Evolutionary conservation across 352 stramenopile genomes (phyloP).

Genomic region (Hyaloperonospora brassicae): DNA sequence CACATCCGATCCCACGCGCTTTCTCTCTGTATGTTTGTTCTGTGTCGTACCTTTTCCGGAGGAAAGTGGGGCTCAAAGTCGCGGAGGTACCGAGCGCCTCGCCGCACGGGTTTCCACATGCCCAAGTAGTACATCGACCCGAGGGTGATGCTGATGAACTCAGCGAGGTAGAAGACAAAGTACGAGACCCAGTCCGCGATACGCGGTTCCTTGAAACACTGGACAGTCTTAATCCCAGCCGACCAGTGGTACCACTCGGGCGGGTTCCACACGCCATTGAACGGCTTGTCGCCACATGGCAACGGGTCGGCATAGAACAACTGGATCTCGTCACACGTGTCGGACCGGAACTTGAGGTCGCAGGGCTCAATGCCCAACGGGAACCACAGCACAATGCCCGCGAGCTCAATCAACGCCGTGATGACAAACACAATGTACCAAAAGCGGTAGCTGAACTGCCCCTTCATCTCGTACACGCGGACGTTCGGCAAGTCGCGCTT

Average conservation of each 20-base stretch:
- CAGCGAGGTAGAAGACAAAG: slow-evolving; percentile 62
- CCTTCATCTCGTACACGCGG: slow-evolving; percentile 72
- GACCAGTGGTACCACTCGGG: slow-evolving; percentile 61
- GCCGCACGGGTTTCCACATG: slow-evolving; percentile 74
- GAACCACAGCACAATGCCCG: slow-evolving; percentile 35
- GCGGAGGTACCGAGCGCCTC: slow-evolving; percentile 51
- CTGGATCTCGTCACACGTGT: slow-evolving; percentile 50
- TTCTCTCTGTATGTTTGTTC: not conserved
- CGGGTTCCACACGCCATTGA: slow-evolving; percentile 67
- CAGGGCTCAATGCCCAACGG: slow-evolving; percentile 49
- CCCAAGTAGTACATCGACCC: slow-evolving; percentile 67
- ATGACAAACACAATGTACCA: slow-evolving; percentile 70
- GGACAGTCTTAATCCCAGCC: slow-evolving; percentile 44
- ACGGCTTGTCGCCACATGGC: slow-evolving; percentile 46
- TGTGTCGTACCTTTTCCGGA: slow-evolving; percentile 29
- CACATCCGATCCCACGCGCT: too few species aligned
- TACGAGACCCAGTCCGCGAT: slow-evolving; percentile 63
- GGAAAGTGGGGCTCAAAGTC: slow-evolving; percentile 70
- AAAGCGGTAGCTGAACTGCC: slow-evolving; percentile 55
- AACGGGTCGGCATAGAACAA: slow-evolving; percentile 36
- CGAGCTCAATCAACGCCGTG: slow-evolving; percentile 49
- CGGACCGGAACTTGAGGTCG: slow-evolving; percentile 46
- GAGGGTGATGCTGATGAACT: slow-evolving; percentile 67
- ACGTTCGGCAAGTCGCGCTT: slow-evolving; percentile 77
- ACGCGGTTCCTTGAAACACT: slow-evolving; percentile 55